Evolutionary conservation across 2,329 filamentous ascomycete species (phyloP), one percentile per base, ranked within the genome.

Genomic region (Monosporascus sp.): DNA sequence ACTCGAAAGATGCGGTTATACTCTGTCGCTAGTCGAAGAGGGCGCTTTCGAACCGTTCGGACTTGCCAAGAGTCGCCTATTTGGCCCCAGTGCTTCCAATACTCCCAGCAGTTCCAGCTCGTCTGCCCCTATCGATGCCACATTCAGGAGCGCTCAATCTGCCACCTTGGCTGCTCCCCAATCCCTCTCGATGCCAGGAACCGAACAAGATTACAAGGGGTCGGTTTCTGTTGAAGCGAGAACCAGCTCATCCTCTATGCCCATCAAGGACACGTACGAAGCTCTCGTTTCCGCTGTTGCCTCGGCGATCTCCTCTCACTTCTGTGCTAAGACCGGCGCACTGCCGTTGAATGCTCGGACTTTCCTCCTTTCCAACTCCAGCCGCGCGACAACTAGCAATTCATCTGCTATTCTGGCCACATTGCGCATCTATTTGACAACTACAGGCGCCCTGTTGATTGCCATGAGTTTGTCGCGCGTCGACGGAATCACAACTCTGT

Each of bases 351-450:
- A 81, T 57, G 75, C 75, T 52, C 74, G 77, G 49, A 81, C 77
- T 0, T 65, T 83, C 15, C 63, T 83, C 25, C 70, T 84, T 24
- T 52, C 50, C 65, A 73, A 24, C 53, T 70, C 15, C 53, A 62
- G 44, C 58, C 64, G 49, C 61, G 61, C 62, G 31, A 67, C 70
- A 27, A 63, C 59, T 27, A 63, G 67, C 34, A 57, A 62, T n/a
- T 57, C 56, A 7, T 59, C 64, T 11, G 59, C 63, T 8, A 67
- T 78, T 3, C 65, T 80, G 22, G 80, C 76, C 3, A 81, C 77
- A 6, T 72, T 84, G 17, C 74, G 76, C 47, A 72, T 77, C 8
- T 80, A 81, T 56, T 63, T 84, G 49, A 83, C 81, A 6, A 83
- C 78, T 2, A 78, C 77, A 0, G 81, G 81, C 2, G 73, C 74